These are phyloP conservation scores for Penicillium manginii DNA, from an alignment of 495 filamentous ascomycete species.

Conservation along the genomic window DNA sequence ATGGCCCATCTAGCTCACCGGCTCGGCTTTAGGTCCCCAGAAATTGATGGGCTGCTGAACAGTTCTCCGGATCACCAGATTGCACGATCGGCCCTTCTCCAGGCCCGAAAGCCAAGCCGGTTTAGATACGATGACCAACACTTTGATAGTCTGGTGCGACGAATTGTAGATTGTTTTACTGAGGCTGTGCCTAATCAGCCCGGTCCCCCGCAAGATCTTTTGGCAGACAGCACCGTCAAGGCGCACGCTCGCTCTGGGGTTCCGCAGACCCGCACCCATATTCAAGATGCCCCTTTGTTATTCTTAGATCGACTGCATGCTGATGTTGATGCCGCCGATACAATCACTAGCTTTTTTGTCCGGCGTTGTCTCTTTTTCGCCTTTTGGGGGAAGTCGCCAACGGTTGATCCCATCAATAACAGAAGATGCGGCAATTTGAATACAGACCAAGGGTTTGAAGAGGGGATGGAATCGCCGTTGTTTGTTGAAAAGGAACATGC, in stretches of 20 bases:
- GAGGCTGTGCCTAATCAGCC: constrained; percentile 23
- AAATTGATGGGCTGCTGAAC: constrained; percentile 26
- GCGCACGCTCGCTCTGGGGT: constrained; percentile 22
- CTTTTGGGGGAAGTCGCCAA: not conserved
- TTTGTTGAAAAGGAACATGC: not conserved
- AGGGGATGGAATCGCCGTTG: too few relatives aligned
- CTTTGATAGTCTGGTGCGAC: constrained; percentile 27
- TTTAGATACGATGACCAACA: constrained; percentile 29
- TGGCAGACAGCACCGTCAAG: constrained; percentile 17
- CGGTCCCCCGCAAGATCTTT: constrained; percentile 6
- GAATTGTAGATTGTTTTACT: constrained; percentile 32
- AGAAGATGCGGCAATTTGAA: too few relatives aligned
- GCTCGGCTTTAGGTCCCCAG: constrained; percentile 32
- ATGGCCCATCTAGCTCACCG: constrained; percentile 21
- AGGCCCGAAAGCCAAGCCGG: constrained; percentile 33
- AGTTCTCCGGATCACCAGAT: constrained; percentile 36
- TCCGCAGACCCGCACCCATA: constrained; percentile 19
- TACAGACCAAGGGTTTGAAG: too few relatives aligned
- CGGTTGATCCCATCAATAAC: too few relatives aligned
- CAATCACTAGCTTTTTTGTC: constrained; percentile 37
- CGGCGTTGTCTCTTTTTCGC: constrained; percentile 34
- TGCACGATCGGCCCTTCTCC: constrained; percentile 29
- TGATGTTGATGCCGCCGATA: constrained; percentile 18
- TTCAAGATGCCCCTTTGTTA: constrained; percentile 25
- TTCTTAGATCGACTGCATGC: constrained; percentile 35